A percentile compares a stretch with the other conserved stretches of the same genome.
phyloP scores from a whole-genome alignment of 495 filamentous ascomycete genomes.

The Penicillium alfredii region DNA sequence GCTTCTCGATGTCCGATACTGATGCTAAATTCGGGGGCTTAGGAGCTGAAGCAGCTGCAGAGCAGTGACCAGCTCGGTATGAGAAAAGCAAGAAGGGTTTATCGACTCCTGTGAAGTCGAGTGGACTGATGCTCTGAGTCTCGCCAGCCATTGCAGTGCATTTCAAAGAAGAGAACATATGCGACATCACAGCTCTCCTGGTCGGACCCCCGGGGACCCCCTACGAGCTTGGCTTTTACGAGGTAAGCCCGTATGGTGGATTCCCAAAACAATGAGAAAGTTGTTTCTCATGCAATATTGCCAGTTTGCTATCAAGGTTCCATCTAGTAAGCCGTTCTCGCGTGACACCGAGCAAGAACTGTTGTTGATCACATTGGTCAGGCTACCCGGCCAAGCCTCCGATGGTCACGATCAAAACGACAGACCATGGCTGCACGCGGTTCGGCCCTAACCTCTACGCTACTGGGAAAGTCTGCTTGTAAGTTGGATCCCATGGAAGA shows the following conservation, averaged over 20 bases:
- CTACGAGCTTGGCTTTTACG: slow-evolving; percentile 96
- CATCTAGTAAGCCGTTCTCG: slow-evolving; percentile 17
- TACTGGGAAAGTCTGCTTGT: slow-evolving; percentile 88
- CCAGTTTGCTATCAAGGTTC: slow-evolving; percentile 36
- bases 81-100: too few relatives aligned
- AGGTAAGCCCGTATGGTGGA: slow-evolving; percentile 49
- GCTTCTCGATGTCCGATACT: too few relatives aligned
- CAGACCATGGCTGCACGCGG: slow-evolving; percentile 76
- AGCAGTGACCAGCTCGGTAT: slow-evolving; percentile 15
- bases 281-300: not conserved
- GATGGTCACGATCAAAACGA: slow-evolving; percentile 67
- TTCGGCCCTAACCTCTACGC: slow-evolving; percentile 98
- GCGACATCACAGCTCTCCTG: slow-evolving; percentile 81
- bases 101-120: too few relatives aligned
- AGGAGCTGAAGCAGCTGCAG: slow-evolving; percentile 17
- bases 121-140: slow-evolving; percentile 4
- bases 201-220: slow-evolving; percentile 92
- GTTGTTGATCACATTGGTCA: slow-evolving; percentile 26
- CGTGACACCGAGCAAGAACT: not conserved
- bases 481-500: slow-evolving; percentile 12
- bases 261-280: not conserved
- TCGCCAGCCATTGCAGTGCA: slow-evolving; percentile 47
- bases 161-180: slow-evolving; percentile 79
- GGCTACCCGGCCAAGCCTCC: slow-evolving; percentile 88
- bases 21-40: too few relatives aligned